Conservation (phyloP, 148 eudicot genomes). For the Limonium bicolor region DNA sequence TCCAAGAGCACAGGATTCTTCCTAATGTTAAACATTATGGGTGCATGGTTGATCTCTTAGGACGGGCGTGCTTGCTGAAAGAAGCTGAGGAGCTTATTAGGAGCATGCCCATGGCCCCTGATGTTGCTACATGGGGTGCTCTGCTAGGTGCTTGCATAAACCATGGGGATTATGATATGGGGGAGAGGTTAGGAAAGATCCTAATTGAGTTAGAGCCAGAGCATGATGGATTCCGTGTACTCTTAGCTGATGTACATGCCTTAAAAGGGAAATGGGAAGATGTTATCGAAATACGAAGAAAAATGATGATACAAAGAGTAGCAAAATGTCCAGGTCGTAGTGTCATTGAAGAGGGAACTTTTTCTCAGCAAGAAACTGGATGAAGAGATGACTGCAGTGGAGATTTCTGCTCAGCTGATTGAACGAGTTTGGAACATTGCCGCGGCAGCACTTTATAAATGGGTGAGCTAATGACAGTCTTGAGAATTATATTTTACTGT, state of each 20-base stretch:
- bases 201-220: slow-evolving; percentile 48
- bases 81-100: slow-evolving; percentile 60
- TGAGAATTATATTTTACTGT: too few species aligned
- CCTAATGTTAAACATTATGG: slow-evolving; percentile 68
- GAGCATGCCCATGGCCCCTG: slow-evolving; percentile 58
- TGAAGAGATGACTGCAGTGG: neutral
- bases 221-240: slow-evolving; percentile 54
- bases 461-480: too few species aligned
- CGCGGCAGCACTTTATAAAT: too few species aligned
- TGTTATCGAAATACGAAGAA: slow-evolving; percentile 30
- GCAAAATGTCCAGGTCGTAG: slow-evolving; percentile 58
- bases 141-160: slow-evolving; percentile 53
- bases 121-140: slow-evolving; percentile 66
- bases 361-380: neutral
- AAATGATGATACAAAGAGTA: slow-evolving; percentile 30
- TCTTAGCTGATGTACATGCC: slow-evolving; percentile 49
- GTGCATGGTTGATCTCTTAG: slow-evolving; percentile 77
- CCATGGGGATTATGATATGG: slow-evolving; percentile 42
- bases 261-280: slow-evolving; percentile 48
- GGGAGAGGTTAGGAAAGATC: slow-evolving; percentile 51
- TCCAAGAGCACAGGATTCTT: slow-evolving; percentile 23
- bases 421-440: too few species aligned
- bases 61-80: slow-evolving; percentile 47
- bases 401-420: too few species aligned
- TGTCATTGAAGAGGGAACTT: slow-evolving; percentile 33